These are phyloP conservation scores for Geotrichum reessii DNA, from an alignment of 1,139 yeast species.

Conservation along the genomic window DNA sequence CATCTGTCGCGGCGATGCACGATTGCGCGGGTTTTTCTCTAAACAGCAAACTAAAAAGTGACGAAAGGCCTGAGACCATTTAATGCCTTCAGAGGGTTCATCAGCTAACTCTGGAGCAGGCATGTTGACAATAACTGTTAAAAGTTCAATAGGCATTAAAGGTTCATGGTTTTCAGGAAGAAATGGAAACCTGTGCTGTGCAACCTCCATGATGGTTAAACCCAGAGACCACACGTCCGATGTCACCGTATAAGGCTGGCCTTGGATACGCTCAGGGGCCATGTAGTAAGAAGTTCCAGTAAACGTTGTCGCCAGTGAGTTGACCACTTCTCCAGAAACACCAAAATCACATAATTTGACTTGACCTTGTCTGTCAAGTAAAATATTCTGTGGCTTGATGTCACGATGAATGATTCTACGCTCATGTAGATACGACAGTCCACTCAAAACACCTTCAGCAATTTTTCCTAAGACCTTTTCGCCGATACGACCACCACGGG, in stretches of 20 bases:
- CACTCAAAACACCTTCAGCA: slow-evolving; percentile 77
- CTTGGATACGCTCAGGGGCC: slow-evolving; percentile 97
- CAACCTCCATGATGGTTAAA: slow-evolving; percentile 83
- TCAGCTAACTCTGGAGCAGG: slow-evolving; percentile 70
- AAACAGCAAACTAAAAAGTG: slow-evolving; percentile 77
- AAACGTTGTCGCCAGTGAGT: slow-evolving; percentile 89
- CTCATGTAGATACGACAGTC: slow-evolving; percentile 81
- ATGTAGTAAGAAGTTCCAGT: slow-evolving; percentile 96
- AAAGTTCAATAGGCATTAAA: slow-evolving; percentile 74
- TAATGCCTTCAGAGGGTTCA: slow-evolving; percentile 67
- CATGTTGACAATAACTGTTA: slow-evolving; percentile 73
- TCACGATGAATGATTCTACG: slow-evolving; percentile 85
- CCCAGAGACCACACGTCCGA: slow-evolving; percentile 97
- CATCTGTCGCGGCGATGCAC: slow-evolving; percentile 94
- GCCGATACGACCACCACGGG: slow-evolving; percentile 76
- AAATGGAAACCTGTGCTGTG: slow-evolving; percentile 80
- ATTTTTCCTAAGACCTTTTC: slow-evolving; percentile 88
- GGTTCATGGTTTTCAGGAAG: slow-evolving; percentile 45
- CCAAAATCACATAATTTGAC: slow-evolving; percentile 96
- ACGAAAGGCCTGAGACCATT: slow-evolving; percentile 79
- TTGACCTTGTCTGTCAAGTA: slow-evolving; percentile 67
- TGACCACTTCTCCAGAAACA: slow-evolving; percentile 95
- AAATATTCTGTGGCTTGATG: slow-evolving; percentile 84
- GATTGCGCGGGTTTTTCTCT: slow-evolving; percentile 66
- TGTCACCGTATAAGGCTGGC: slow-evolving; percentile 89